Base-by-base conservation (phyloP, 202 grass and related monocot genomes). In the Digitaria exilis region DNA sequence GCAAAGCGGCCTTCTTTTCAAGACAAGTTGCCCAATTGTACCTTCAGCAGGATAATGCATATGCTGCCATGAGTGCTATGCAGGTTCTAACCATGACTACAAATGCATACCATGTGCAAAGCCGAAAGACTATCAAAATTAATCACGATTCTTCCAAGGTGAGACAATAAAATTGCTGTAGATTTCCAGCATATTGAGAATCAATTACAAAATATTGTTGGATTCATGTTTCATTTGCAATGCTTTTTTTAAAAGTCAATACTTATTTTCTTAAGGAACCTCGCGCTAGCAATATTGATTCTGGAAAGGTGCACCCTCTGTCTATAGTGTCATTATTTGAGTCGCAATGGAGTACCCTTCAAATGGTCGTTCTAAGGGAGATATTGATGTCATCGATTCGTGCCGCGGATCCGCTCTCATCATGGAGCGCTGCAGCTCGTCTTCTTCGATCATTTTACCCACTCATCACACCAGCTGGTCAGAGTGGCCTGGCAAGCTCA, bases 1-100 rank as follows among this genome's bases (percentile, higher is more conserved):
- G 96, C 67, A 99, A 99, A 72, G 96, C 96, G 3, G 96, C 96
- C 52, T 99, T 99, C 82, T 99, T 99, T 85, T 99, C 96, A 63
- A 94, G 96, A 78, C 96, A 94, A 87, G 93, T 99, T 88, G 93
- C 96, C 57, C 96, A 96, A 64, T 85, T 99, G 54, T 99, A 99
- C 80, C 89, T 95, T 80, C 96, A 96, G 83, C 96, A 99, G 86
- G 96, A 99, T 80, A 96, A 91, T 73, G 75, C 84, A 52, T 94
- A 87, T 65, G 96, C 96, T 76, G 96, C 96, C 75, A 94, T 96
- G 75, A 99, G 96, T 87, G 93, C 96, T 75, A 94, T 96, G 91
- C 96, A 99, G 84, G 96, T 99, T 80, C 82, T 99, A 80, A 92
- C 91, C 32, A 85, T 94, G 87, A 96, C 93, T 45, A 94, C 96